Evolutionary conservation across 805 yeast species (phyloP).

Genomic region (Pichia nakasei): DNA sequence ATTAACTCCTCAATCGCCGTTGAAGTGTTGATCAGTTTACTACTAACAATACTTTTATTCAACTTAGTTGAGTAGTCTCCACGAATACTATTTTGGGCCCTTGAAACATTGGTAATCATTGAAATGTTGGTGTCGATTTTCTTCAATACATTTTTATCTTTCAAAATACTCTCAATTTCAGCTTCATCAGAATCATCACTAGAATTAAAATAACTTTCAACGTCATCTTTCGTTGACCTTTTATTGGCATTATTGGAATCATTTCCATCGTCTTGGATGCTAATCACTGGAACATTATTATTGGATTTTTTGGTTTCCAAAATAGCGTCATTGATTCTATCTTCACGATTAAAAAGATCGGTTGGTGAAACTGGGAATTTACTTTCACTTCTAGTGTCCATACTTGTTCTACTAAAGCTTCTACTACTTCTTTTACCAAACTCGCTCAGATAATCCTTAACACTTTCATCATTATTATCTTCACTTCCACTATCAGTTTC

Average conservation of each 20-base stretch:
- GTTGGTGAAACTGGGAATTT: background rate
- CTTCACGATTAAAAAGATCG: background rate
- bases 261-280: background rate
- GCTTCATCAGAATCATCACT: background rate
- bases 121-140: background rate
- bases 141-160: background rate
- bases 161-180: background rate
- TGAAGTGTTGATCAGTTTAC: background rate
- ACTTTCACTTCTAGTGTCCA: background rate
- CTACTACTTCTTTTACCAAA: background rate
- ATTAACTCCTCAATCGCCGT: constrained; percentile 1
- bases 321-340: background rate
- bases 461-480: background rate
- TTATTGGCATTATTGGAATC: background rate
- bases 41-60: constrained; percentile 2
- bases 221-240: background rate
- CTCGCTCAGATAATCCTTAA: background rate
- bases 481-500: background rate
- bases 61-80: constrained; percentile 2
- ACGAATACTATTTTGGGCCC: background rate
- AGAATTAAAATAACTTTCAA: background rate
- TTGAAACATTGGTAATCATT: background rate
- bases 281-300: background rate
- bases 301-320: background rate
- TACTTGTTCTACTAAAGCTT: background rate